These are phyloP conservation scores for Paramyrothecium sp. DNA, from an alignment of 2,329 filamentous ascomycete species.

Conservation along the genomic window DNA sequence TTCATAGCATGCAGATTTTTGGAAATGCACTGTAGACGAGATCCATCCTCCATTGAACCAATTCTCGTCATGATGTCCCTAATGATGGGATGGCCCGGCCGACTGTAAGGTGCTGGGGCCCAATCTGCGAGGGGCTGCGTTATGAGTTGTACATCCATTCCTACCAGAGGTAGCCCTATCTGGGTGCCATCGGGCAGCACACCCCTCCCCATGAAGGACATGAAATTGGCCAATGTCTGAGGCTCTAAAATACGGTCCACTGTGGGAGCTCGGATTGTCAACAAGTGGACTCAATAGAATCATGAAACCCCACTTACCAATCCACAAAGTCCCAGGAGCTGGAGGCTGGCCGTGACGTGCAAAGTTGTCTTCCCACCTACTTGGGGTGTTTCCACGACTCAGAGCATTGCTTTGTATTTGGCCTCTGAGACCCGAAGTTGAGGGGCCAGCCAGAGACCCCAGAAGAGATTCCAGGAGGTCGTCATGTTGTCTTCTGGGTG, in stretches of 20 bases:
- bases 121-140: slow-evolving; percentile 14
- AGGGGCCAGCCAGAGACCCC: neutral
- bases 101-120: slow-evolving; percentile 18
- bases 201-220: slow-evolving; percentile 12
- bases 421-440: neutral
- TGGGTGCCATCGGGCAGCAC: slow-evolving; percentile 6
- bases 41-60: slow-evolving; percentile 16
- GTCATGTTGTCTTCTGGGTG: neutral
- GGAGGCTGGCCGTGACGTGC: neutral
- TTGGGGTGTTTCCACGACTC: neutral
- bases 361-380: neutral
- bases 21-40: slow-evolving; percentile 13
- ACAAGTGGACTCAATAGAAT: neutral
- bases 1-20: slow-evolving; percentile 27
- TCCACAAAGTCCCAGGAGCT: neutral
- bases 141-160: slow-evolving; percentile 3
- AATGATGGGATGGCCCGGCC: slow-evolving; percentile 2
- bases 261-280: neutral
- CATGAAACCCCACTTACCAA: neutral
- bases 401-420: neutral
- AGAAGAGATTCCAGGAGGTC: neutral
- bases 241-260: slow-evolving; percentile 19
- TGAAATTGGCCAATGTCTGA: slow-evolving; percentile 15
- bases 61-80: slow-evolving; percentile 11
- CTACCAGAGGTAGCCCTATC: slow-evolving; percentile 8